Evolutionary conservation across 169 alveolate species (phyloP).

Genomic region (Pseudocohnilembus persalinus): DNA sequence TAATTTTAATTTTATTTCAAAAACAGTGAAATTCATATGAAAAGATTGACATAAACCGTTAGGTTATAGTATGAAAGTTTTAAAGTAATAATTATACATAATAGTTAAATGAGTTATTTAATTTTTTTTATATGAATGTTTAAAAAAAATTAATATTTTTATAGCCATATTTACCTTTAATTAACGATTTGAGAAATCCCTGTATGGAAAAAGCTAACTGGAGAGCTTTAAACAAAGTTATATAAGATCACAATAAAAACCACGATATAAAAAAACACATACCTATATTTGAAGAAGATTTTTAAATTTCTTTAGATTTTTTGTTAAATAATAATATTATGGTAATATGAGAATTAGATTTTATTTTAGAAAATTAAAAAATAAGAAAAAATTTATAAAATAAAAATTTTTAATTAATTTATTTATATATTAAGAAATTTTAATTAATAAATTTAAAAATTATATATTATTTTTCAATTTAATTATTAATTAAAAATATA

Average conservation of each 20-base stretch:
- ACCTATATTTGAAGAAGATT: conserved; percentile 64
- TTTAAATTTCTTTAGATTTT: conserved; percentile 61
- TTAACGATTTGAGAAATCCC: conserved; percentile 78
- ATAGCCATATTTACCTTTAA: conserved; percentile 73
- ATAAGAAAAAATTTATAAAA: too few relatives aligned
- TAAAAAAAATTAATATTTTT: too few relatives aligned
- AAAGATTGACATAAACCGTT: conserved; percentile 53
- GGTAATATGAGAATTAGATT: conserved; percentile 1
- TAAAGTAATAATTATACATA: conserved; percentile 10
- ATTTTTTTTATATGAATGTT: too few relatives aligned
- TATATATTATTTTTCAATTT: too few relatives aligned
- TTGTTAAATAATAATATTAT: conserved; percentile 65
- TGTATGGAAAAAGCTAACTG: conserved; percentile 72
- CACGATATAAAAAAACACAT: conserved; percentile 44
- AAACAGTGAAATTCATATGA: conserved; percentile 39
- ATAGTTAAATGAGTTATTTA: too few relatives aligned
- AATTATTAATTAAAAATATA: too few relatives aligned
- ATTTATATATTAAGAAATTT: too few relatives aligned
- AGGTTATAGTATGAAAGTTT: conserved; percentile 71
- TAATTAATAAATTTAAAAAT: too few relatives aligned
- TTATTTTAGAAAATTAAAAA: too few relatives aligned
- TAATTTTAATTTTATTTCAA: too few relatives aligned
- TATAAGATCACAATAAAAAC: conserved; percentile 8
- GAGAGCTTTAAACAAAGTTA: conserved; percentile 12
- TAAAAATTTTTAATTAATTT: too few relatives aligned